Evolutionary conservation across 495 filamentous ascomycete species (phyloP).

Genomic region (Friedmanniomyces endolithicus): DNA sequence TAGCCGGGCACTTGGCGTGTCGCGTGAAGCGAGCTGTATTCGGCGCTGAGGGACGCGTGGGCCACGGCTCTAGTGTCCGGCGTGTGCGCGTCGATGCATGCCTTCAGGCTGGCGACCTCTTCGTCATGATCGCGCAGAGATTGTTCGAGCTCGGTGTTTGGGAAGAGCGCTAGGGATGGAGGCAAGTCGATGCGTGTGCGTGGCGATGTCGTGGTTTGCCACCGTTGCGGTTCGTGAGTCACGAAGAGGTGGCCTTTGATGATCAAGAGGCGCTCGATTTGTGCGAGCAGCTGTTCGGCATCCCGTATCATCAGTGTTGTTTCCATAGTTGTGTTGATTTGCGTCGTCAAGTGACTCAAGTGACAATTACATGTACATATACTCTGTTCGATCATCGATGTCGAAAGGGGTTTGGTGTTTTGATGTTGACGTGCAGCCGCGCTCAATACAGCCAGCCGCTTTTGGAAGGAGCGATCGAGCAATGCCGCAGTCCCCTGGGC

Average conservation of each 20-base stretch:
- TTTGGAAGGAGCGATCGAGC: not conserved
- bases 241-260: not conserved
- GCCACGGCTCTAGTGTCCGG: not conserved
- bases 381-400: not conserved
- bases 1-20: not conserved
- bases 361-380: too few species aligned
- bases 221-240: not conserved
- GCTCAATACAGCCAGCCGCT: not conserved
- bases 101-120: not conserved
- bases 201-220: not conserved
- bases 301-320: not conserved
- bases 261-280: not conserved
- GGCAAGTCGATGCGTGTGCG: not conserved
- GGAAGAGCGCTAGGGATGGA: not conserved
- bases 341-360: too few species aligned
- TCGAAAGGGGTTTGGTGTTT: not conserved
- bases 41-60: not conserved
- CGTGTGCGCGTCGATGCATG: not conserved
- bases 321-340: not conserved
- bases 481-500: too few species aligned
- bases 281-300: not conserved
- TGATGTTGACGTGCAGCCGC: not conserved
- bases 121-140: not conserved
- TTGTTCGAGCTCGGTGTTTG: not conserved
- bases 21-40: not conserved